Evolutionary conservation across 2,329 filamentous ascomycete genomes (phyloP), one percentile per base, ranked within the genome.

Genomic region (Monosporascus sp.): DNA sequence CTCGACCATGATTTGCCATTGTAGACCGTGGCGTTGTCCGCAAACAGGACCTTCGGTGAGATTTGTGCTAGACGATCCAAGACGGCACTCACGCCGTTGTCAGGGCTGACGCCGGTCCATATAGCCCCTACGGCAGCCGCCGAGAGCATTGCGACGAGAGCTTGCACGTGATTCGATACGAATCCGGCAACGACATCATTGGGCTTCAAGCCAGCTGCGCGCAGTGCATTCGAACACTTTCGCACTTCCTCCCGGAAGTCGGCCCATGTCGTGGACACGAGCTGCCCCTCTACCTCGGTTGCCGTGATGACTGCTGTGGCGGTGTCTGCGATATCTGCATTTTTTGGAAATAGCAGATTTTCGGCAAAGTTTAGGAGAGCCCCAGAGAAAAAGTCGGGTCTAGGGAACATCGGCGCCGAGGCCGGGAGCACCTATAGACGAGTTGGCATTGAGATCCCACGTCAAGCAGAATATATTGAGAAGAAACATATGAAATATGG

Each of bases 91-190:
- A 96, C 89, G 11, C 93, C 93, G 17, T 88, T 96, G 69, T 97
- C 93, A 3, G 93, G 91, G 63, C 89, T 95, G 48, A 97, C 90
- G 7, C 89, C 89, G 1, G 92, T 96, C 93, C 93, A 97, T 38
- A 96, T 82, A 17, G 89, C 92, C 31, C 94, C 94, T 2, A 97
- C 70, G 1, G 89, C 85, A 0, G 90, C 86, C 0, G 90, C 82
- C 1, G 89, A 89, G 35, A 99, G 78, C 86, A 96, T 94, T 20
- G 90, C 90, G 11, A 97, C 85, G 20, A 97, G 74, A 0, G 92
- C 88, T 68, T 96, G 88, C 7, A 84, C 83, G 68, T 97, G 91
- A 65, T 99, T 97, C 22, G 90, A 93, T 15, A 97, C 84, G 66
- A 92, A 96, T 8, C 84, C 84, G 43, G 81, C 82, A n/a, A 86